Evolutionary conservation across 306 rosid genomes (phyloP), one percentile per base, ranked within the genome.

Genomic region (Vicia villosa): DNA sequence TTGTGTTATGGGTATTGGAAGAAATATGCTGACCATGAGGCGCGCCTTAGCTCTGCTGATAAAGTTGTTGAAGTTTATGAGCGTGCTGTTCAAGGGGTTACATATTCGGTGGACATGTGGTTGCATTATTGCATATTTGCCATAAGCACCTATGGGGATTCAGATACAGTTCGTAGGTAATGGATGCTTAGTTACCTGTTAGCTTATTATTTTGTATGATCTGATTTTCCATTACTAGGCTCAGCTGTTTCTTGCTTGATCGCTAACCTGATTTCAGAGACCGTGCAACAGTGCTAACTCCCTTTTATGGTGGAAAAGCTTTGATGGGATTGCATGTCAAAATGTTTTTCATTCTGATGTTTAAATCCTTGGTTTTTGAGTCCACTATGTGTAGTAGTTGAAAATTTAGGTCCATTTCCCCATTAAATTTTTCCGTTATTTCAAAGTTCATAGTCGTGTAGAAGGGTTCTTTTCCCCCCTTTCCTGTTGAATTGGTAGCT

Each of bases 1-100:
- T 68, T 95, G 82, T 95, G 99, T 80, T 95, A 89, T 74, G 99
- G 99, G 45, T 95, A 95, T 75, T 95, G 99, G 99, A 95, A 95
- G 89, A 95, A 95, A 87, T 95, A 95, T 77, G 96, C 99, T n/a
- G 97, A 95, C 64, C 99, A 95, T 8, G 99, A 91, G 85, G 88
- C 93, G 11, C 97, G 85, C 9, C 79, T 86, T 45, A 97, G 99
- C 11, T 79, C 89, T 19, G 82, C 88, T 7, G 91, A 95, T 64
- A 95, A 95, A 91, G 95, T 95, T 81, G 90, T 95, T 74, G 96
- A 91, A 81, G 96, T 95, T 42, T 95, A 89, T 76, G 99, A 95
- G 66, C 89, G 95, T 56, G 96, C 97, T 46, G 92, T 95, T 75
- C 99, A 89, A 77, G 99, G 97, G 59, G 95, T 95, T 72, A 95